phyloP scores from a whole-genome alignment of 1,284 basidiomycete genomes.

The Cutaneotrichosporon sp. region DNA sequence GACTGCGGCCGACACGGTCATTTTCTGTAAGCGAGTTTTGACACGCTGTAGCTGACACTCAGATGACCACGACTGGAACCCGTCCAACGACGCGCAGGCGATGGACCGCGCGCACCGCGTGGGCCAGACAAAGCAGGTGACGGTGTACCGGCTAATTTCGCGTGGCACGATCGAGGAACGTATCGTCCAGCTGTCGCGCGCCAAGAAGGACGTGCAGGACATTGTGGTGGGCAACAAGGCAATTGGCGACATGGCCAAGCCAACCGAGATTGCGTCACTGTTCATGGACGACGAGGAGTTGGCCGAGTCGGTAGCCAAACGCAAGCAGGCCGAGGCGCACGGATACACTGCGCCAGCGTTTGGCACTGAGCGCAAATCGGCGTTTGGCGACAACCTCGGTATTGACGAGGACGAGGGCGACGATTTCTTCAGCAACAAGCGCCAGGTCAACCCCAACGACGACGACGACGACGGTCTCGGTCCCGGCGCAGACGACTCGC shows the following conservation, averaged over 20 bases:
- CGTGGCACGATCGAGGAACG: constrained; percentile 98
- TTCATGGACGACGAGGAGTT: constrained; percentile 81
- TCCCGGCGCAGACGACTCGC: background rate
- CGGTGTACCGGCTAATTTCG: constrained; percentile 87
- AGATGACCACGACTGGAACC: constrained; percentile 99
- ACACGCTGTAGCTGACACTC: background rate
- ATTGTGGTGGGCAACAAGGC: constrained; percentile 98
- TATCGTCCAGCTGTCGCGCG: constrained; percentile 87
- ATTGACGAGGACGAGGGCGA: constrained; percentile 37
- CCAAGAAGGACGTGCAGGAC: constrained; percentile 97
- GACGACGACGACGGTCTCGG: constrained; percentile 11
- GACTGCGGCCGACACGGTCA: constrained; percentile 94
- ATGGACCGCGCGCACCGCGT: constrained; percentile 99
- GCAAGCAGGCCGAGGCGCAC: constrained; percentile 47
- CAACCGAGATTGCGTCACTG: constrained; percentile 94
- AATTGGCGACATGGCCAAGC: constrained; percentile 84
- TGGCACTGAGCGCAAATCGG: constrained; percentile 12
- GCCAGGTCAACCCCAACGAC: constrained; percentile 15
- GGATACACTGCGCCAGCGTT: constrained; percentile 32
- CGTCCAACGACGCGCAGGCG: constrained; percentile 96
- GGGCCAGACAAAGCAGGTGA: constrained; percentile 97
- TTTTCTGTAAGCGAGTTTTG: constrained; percentile 58
- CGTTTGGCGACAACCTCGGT: constrained; percentile 38
- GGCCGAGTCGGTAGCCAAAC: constrained; percentile 46
- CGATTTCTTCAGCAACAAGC: constrained; percentile 35